Evolutionary conservation across 441 rosid genomes (phyloP).

Genomic region (Raphanus hybrid): DNA sequence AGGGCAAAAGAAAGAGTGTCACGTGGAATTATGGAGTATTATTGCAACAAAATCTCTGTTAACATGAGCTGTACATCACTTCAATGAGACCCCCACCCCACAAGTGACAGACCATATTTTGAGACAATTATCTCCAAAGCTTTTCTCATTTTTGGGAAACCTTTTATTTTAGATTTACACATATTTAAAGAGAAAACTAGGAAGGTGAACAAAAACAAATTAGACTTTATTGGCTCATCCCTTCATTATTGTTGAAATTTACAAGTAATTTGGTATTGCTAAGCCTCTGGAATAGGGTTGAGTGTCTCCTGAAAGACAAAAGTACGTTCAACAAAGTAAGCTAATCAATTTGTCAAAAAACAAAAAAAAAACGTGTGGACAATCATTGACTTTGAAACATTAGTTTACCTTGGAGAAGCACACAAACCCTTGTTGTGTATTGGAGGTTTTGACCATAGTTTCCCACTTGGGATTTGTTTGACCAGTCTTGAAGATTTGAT

Average conservation of each 20-base stretch:
- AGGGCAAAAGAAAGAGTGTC: neutral
- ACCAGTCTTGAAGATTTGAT: slow-evolving; percentile 1
- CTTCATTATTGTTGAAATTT: slow-evolving; percentile 34
- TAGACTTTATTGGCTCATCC: slow-evolving; percentile 6
- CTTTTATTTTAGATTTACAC: slow-evolving; percentile 26
- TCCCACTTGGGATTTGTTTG: slow-evolving; percentile 57
- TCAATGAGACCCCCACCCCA: neutral
- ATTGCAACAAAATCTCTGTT: slow-evolving; percentile 40
- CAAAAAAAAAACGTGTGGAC: neutral
- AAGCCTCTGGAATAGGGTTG: slow-evolving; percentile 67
- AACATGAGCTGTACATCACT: slow-evolving; percentile 41
- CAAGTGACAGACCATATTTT: slow-evolving; percentile 22
- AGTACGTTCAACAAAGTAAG: slow-evolving; percentile 15
- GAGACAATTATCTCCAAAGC: slow-evolving; percentile 19
- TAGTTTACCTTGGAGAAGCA: slow-evolving; percentile 70
- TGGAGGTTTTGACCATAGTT: slow-evolving; percentile 69
- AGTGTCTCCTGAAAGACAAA: slow-evolving; percentile 63
- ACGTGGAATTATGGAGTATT: slow-evolving; percentile 32
- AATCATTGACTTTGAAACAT: slow-evolving; percentile 13
- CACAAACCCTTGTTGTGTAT: slow-evolving; percentile 58
- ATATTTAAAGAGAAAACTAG: neutral
- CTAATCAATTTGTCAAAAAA: slow-evolving; percentile 8
- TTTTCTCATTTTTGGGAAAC: slow-evolving; percentile 8
- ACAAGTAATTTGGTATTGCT: slow-evolving; percentile 33
- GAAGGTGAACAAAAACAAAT: neutral